Evolutionary conservation across 1,284 basidiomycete species (phyloP).

Genomic region (Moesziomyces sp.): DNA sequence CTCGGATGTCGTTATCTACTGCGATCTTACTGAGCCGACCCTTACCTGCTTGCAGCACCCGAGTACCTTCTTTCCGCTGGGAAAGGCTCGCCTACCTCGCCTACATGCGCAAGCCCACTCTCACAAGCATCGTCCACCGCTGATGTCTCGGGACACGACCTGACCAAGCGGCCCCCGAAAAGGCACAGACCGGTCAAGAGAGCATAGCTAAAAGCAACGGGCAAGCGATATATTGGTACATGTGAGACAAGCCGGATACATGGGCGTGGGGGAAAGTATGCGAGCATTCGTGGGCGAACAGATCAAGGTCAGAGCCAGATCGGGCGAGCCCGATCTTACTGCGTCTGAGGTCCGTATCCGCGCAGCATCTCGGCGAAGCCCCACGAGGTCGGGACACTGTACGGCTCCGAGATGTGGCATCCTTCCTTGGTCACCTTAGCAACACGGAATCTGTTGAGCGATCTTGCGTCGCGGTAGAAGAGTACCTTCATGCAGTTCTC

Average conservation of each 20-base stretch:
- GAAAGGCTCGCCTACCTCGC: no score
- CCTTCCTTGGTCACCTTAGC: conserved; percentile 86
- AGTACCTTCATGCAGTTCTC: conserved; percentile 91
- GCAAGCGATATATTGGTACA: neutral
- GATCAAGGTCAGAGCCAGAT: conserved; percentile 1
- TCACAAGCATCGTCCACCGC: no score
- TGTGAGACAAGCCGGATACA: neutral
- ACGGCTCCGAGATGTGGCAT: conserved; percentile 82
- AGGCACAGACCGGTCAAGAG: no score
- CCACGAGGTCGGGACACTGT: conserved; percentile 84
- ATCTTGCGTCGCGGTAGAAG: conserved; percentile 95
- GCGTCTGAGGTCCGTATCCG: conserved; percentile 71
- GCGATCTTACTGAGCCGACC: no score
- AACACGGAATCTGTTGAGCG: conserved; percentile 98
- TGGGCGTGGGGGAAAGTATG: neutral
- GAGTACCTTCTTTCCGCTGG: no score
- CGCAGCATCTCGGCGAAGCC: conserved; percentile 89
- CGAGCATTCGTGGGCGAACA: neutral
- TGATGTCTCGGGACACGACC: no score
- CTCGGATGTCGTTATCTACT: no score
- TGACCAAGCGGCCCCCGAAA: no score
- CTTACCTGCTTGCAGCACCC: no score
- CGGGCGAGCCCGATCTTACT: conserved; percentile 31
- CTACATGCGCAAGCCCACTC: no score
- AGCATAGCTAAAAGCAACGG: neutral